phyloP scores from a whole-genome alignment of 192 early-diverging fungal genomes.

The Phycomyces blakesleeanus region DNA sequence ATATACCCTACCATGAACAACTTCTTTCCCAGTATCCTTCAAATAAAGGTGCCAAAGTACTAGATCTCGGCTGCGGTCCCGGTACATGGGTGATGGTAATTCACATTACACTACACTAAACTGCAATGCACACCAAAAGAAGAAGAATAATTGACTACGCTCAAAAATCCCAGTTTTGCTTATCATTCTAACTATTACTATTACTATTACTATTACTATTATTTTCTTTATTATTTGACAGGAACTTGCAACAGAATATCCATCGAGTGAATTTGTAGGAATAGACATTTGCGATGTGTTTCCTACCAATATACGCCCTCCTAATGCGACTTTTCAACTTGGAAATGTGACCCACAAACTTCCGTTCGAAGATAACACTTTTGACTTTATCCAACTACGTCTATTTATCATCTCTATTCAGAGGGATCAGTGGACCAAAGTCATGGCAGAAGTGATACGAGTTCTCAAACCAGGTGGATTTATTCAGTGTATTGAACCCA shows the following conservation, averaged over 20 bases:
- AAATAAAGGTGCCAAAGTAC: slow-evolving; percentile 12
- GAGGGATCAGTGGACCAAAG: neutral
- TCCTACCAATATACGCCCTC: slow-evolving; percentile 10
- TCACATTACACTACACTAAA: neutral
- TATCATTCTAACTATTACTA: no score
- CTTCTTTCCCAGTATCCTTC: neutral
- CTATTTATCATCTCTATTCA: slow-evolving; percentile 1
- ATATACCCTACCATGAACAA: neutral
- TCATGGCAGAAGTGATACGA: slow-evolving; percentile 5
- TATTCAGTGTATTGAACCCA: slow-evolving; percentile 12
- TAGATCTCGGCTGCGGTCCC: slow-evolving; percentile 38
- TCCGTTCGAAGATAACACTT: slow-evolving; percentile 2
- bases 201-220: neutral
- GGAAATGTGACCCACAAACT: neutral
- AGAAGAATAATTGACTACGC: neutral
- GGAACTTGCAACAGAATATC: slow-evolving; percentile 15
- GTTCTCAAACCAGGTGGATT: slow-evolving; percentile 18
- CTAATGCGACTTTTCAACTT: slow-evolving; percentile 1
- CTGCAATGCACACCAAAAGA: neutral
- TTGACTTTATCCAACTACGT: slow-evolving; percentile 12
- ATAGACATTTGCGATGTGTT: slow-evolving; percentile 1
- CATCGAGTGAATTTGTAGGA: slow-evolving; percentile 5
- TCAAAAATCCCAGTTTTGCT: no score
- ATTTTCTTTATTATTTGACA: neutral
- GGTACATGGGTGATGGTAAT: slow-evolving; percentile 36